phyloP scores from a whole-genome alignment of 75 land plant genomes.

The Chamaecyparis obtusa region DNA sequence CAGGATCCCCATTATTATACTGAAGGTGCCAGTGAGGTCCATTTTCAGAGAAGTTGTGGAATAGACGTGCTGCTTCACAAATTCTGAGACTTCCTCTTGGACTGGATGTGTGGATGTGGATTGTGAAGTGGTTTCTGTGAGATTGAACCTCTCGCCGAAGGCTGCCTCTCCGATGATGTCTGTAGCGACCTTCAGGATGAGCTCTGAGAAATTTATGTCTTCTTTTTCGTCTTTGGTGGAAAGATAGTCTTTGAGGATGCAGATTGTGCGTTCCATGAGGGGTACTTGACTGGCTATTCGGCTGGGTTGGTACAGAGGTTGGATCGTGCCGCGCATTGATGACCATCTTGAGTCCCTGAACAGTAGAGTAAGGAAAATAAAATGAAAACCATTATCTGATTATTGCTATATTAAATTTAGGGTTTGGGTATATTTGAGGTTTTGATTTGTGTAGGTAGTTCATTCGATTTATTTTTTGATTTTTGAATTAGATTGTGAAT shows the following conservation, averaged over 20 bases:
- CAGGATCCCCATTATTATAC: slow-evolving; percentile 60
- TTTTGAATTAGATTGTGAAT: no score
- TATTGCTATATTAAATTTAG: no score
- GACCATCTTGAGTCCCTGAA: slow-evolving; percentile 73
- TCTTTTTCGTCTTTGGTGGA: slow-evolving; percentile 10
- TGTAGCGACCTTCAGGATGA: slow-evolving; percentile 54
- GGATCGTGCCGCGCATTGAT: slow-evolving; percentile 63
- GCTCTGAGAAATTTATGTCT: slow-evolving; percentile 57
- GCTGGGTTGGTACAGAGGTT: slow-evolving; percentile 61
- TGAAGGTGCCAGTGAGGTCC: slow-evolving; percentile 60
- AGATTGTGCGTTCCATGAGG: slow-evolving; percentile 51
- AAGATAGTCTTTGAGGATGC: slow-evolving; percentile 27
- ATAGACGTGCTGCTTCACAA: slow-evolving; percentile 59
- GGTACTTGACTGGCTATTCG: slow-evolving; percentile 46
- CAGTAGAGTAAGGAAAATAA: neutral
- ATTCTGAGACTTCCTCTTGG: slow-evolving; percentile 38
- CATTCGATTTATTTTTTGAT: no score
- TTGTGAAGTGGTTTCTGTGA: slow-evolving; percentile 23
- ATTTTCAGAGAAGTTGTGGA: slow-evolving; percentile 62
- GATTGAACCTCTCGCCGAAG: slow-evolving; percentile 63
- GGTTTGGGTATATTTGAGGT: no score
- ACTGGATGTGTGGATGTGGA: neutral
- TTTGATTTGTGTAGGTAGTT: no score
- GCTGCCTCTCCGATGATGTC: slow-evolving; percentile 80
- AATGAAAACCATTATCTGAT: neutral